Evolutionary conservation across 176 grass and related monocot species (phyloP), one percentile per base, ranked within the genome.

Genomic region (Tillandsia fasciculata): DNA sequence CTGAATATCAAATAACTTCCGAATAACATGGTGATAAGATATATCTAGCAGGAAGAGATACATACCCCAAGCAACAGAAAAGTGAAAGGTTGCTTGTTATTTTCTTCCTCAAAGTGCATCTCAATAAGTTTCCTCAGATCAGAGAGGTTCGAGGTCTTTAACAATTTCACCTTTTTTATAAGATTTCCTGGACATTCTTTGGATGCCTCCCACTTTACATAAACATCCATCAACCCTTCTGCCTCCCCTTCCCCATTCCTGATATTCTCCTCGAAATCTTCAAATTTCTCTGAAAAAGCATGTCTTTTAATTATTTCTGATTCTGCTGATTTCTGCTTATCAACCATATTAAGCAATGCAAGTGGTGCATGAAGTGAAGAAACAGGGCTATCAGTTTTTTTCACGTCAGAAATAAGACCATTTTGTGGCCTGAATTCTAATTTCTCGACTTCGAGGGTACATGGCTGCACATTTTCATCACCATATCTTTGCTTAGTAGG

Each of bases 41-140:
- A 67, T 33, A 15, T 14, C 15, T 10, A 68, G 27, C 8, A 22
- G 23, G 13, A 68, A 49, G 48, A 49, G 12, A 72, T 27, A 82
- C 83, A 20, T 96, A 96, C 92, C 88, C 86, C 67, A 3, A 96
- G 86, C 64, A 96, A 83, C 20, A 96, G 88, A 74, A 96, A 96
- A 7, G 83, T 82, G 65, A 96, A 96, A 23, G 83, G 78, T 8
- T 86, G 83, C 65, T 88, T 91, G 66, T 53, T 89, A 47, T 79
- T 73, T 13, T 42, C 51, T 78, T 83, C 86, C 63, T 92, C 76
- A 9, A 96, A 86, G 50, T 87, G 53, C 11, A 64, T 65, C 64
- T 92, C 88, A 11, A 96, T 22, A 14, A 87, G 83, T 52, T 84
- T 87, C 49, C 92, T 79, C 52, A 96, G 61, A 64, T 88, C 83